A percentile compares a stretch with the other conserved stretches of the same genome.
These are phyloP conservation scores for Diophrys appendiculata DNA, from an alignment of 73 alveolate genomes.

Conservation along the genomic window DNA sequence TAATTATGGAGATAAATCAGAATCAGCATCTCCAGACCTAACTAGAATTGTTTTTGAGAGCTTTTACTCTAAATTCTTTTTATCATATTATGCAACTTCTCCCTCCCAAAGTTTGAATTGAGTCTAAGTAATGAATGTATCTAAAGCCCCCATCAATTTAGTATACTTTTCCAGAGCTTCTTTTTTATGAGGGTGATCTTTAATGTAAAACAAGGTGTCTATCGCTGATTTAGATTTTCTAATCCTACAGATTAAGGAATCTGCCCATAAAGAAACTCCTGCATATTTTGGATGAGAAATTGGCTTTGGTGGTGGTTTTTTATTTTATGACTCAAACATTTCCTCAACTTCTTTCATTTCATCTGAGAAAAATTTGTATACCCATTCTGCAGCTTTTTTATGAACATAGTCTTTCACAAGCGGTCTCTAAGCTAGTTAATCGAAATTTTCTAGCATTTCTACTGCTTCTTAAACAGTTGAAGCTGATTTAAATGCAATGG, in stretches of 20 bases:
- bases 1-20: constrained; percentile 28
- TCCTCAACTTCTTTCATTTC: constrained; percentile 91
- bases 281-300: constrained; percentile 79
- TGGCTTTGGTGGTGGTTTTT: constrained; percentile 71
- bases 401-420: constrained; percentile 93
- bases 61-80: constrained; percentile 55
- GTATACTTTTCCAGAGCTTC: constrained; percentile 78
- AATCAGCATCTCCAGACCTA: constrained; percentile 40
- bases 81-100: constrained; percentile 63
- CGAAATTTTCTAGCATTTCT: constrained; percentile 97
- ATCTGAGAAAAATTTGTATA: constrained; percentile 69
- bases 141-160: constrained; percentile 67
- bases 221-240: constrained; percentile 54
- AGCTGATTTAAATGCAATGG: constrained; percentile 97
- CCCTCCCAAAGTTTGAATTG: constrained; percentile 77
- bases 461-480: constrained; percentile 98
- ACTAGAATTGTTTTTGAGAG: constrained; percentile 58
- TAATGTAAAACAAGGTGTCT: constrained; percentile 51
- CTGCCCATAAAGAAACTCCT: constrained; percentile 90
- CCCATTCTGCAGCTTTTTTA: constrained; percentile 91
- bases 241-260: constrained; percentile 61
- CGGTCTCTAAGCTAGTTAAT: constrained; percentile 94
- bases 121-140: constrained; percentile 70
- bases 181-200: constrained; percentile 58
- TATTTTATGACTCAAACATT: constrained; percentile 58